phyloP scores from a whole-genome alignment of 352 stramenopile species.

The Achlya hypogyna region DNA sequence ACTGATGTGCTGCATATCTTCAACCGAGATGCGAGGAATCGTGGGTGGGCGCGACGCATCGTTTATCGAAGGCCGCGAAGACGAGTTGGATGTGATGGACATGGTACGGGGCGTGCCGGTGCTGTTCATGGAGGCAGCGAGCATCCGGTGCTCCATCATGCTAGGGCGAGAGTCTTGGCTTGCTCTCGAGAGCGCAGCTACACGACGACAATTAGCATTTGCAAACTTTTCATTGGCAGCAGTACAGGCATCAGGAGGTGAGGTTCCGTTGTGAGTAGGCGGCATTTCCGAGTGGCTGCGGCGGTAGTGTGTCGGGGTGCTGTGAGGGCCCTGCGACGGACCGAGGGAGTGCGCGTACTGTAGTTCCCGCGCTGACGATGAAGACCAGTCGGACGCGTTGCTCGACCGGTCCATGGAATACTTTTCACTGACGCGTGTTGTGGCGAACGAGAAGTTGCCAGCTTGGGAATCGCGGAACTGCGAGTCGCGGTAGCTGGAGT shows the following conservation, averaged over 20 bases:
- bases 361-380: background rate
- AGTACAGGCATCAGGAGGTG: background rate
- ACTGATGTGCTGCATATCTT: constrained; percentile 3
- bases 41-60: background rate
- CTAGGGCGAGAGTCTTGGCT: constrained; percentile 1
- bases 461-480: background rate
- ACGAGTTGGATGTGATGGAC: constrained; percentile 7
- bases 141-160: constrained; percentile 1
- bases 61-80: background rate
- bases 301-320: constrained; percentile 6
- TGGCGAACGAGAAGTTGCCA: background rate
- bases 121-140: background rate
- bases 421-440: background rate
- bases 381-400: background rate
- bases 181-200: background rate
- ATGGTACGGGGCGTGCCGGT: background rate
- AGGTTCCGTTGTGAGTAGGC: background rate
- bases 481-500: background rate
- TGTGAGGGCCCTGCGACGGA: background rate
- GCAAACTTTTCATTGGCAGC: background rate
- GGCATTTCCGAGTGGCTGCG: constrained; percentile 16
- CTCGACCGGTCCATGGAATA: background rate
- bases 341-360: background rate
- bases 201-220: background rate
- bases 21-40: background rate